Conservation (phyloP, 805 yeast species). For the Starmerella bacillaris region DNA sequence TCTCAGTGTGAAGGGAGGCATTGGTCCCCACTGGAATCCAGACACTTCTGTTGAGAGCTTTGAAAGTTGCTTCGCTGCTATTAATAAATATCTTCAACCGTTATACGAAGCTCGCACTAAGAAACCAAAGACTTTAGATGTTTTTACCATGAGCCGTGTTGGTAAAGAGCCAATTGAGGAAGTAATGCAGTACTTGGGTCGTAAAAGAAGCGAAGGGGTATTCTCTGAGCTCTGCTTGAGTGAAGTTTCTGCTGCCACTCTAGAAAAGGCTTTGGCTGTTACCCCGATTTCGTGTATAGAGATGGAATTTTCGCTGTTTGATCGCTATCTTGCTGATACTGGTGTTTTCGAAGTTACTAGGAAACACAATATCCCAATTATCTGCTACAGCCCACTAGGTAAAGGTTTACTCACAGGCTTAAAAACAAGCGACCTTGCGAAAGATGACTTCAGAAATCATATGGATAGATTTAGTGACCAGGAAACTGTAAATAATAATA, state of each 20-base stretch:
- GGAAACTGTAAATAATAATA: conserved; percentile 40
- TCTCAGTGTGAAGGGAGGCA: conserved; percentile 53
- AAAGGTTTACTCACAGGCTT: conserved; percentile 60
- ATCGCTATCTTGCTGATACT: conserved; percentile 41
- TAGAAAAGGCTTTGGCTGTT: conserved; percentile 38
- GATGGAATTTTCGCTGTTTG: conserved; percentile 57
- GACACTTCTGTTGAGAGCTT: conserved; percentile 34
- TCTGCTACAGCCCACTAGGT: conserved; percentile 73
- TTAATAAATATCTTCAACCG: conserved; percentile 16
- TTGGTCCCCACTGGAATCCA: conserved; percentile 29
- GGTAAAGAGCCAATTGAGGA: conserved; percentile 40
- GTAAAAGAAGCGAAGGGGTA: neutral
- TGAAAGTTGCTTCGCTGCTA: conserved; percentile 30
- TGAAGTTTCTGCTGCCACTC: conserved; percentile 48
- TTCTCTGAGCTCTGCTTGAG: conserved; percentile 48
- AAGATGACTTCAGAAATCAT: conserved; percentile 35
- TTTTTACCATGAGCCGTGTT: conserved; percentile 60
- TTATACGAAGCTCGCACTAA: conserved; percentile 13
- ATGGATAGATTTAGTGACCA: conserved; percentile 39
- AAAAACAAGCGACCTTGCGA: conserved; percentile 31
- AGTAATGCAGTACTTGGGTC: conserved; percentile 36
- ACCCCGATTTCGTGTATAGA: conserved; percentile 52
- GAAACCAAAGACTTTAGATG: conserved; percentile 24
- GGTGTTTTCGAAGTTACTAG: conserved; percentile 47
- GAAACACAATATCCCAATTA: conserved; percentile 42